A percentile compares a stretch with the other conserved stretches of the same genome.
phyloP scores from a whole-genome alignment of 148 eudicot species.

The Mesembryanthemum crystallinum region DNA sequence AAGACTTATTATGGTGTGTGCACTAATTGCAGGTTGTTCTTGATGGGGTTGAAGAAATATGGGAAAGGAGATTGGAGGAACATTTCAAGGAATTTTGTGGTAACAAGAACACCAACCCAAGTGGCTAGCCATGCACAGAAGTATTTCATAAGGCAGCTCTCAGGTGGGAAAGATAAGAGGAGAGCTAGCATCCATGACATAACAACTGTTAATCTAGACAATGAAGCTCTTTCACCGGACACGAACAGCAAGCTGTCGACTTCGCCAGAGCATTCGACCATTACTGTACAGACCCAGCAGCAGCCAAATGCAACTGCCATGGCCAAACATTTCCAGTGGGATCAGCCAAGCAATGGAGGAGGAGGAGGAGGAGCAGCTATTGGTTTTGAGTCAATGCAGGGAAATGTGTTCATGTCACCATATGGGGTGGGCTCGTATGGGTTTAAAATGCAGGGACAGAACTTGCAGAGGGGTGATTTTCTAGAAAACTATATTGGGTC shows the following conservation, averaged over 20 bases:
- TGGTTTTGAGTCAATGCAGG: constrained; percentile 39
- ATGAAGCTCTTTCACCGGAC: constrained; percentile 54
- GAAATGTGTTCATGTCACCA: constrained; percentile 41
- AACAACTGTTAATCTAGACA: constrained; percentile 77
- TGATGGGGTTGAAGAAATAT: constrained; percentile 90
- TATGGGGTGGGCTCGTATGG: constrained; percentile 45
- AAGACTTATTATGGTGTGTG: constrained; percentile 13
- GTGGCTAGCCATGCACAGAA: constrained; percentile 99
- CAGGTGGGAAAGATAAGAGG: constrained; percentile 92
- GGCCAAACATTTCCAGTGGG: constrained; percentile 55
- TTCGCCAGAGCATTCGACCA: constrained; percentile 45
- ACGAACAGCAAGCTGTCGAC: constrained; percentile 35
- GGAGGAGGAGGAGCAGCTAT: constrained; percentile 18
- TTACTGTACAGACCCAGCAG: constrained; percentile 35
- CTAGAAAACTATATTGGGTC: constrained; percentile 37
- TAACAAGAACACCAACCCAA: constrained; percentile 91
- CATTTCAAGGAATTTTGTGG: constrained; percentile 85
- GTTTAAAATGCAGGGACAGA: constrained; percentile 44
- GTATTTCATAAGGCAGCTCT: constrained; percentile 87
- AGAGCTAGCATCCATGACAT: constrained; percentile 96
- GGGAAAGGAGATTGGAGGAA: constrained; percentile 99
- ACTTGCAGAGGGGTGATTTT: constrained; percentile 37
- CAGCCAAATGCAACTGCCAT: constrained; percentile 29
- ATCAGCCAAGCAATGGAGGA: constrained; percentile 36
- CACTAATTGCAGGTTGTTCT: constrained; percentile 61